These are phyloP conservation scores for Fraxinus sp. DNA, from an alignment of 305 asterid species.

Conservation along the genomic window DNA sequence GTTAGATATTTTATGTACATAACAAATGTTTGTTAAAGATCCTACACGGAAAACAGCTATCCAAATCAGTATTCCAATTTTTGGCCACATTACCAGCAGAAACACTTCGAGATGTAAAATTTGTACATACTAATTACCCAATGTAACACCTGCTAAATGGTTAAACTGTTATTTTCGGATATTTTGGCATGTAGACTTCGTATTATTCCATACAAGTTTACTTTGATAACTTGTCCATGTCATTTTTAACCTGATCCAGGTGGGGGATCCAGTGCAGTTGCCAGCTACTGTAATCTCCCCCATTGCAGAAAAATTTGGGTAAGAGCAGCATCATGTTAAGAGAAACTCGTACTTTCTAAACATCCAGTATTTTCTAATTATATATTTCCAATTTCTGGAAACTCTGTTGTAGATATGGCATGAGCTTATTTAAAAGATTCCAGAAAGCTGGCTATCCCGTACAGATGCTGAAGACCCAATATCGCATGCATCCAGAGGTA, in stretches of 20 bases:
- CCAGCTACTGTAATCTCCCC: conserved; percentile 95
- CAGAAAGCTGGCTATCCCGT: conserved; percentile 95
- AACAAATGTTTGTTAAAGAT: not conserved
- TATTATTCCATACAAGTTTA: not conserved
- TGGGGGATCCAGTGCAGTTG: conserved; percentile 98
- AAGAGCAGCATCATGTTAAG: conserved; percentile 27
- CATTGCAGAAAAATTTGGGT: conserved; percentile 77
- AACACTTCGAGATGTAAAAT: not conserved
- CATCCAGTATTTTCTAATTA: not conserved
- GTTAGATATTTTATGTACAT: not conserved
- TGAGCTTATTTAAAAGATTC: conserved; percentile 88
- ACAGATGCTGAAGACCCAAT: conserved; percentile 96
- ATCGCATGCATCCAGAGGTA: conserved; percentile 99
- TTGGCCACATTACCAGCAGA: not conserved
- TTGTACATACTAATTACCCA: not conserved
- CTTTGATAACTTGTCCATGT: not conserved
- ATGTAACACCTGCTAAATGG: not conserved
- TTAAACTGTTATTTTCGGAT: not conserved
- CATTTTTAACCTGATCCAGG: conserved; percentile 40
- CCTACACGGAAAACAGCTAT: not conserved
- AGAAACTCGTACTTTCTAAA: conserved; percentile 12
- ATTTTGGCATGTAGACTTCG: not conserved
- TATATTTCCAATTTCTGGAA: conserved; percentile 10
- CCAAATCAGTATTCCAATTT: not conserved
- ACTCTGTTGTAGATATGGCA: conserved; percentile 55